phyloP scores from a whole-genome alignment of 371 early-diverging fungal species.

The Smittium culicis region DNA sequence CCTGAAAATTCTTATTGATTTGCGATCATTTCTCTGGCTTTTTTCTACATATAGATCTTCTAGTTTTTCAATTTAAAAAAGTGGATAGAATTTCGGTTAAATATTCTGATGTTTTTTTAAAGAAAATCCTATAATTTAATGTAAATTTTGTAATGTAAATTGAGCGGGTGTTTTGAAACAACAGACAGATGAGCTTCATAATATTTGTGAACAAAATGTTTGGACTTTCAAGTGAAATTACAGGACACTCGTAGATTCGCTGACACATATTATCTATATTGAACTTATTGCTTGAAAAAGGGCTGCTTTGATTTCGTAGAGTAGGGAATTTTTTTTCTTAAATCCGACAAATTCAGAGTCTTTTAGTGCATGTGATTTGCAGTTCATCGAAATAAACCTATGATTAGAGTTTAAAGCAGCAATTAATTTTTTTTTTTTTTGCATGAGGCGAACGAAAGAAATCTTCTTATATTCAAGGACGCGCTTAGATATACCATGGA shows the following conservation, averaged over 20 bases:
- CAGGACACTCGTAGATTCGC: background rate
- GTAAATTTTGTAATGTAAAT: background rate
- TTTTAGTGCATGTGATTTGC: no score
- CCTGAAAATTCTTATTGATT: background rate
- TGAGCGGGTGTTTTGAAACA: background rate
- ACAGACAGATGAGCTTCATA: background rate
- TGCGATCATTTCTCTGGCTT: background rate
- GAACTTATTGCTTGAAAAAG: background rate
- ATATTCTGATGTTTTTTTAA: background rate
- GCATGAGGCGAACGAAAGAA: no score
- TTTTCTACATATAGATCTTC: background rate
- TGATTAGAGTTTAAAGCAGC: no score
- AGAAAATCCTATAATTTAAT: background rate
- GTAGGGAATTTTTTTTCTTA: background rate
- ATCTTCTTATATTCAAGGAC: no score
- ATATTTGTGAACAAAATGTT: background rate
- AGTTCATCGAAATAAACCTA: no score
- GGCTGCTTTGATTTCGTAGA: background rate
- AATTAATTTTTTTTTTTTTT: no score
- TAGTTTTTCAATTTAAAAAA: background rate
- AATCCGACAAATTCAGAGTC: no score
- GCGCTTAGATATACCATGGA: no score
- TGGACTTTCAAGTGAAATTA: background rate
- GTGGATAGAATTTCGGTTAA: background rate
- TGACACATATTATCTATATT: background rate